These are phyloP conservation scores for Nakaseomyces nivariensis DNA, from an alignment of 1,139 yeast genomes.

Conservation along the genomic window DNA sequence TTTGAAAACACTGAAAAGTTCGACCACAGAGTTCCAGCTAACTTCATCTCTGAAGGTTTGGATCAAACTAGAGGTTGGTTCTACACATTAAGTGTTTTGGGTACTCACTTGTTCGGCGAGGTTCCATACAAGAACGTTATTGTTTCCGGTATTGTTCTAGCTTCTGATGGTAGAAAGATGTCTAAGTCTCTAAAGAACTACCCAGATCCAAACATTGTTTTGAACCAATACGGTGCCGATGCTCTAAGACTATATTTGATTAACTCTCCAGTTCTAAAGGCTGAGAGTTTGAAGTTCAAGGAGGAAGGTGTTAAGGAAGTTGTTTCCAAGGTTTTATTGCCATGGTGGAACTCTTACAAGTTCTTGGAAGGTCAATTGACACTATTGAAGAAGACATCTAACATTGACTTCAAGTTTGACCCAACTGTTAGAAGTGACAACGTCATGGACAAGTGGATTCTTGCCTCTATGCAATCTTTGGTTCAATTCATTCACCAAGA, in stretches of 20 bases:
- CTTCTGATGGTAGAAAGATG: conserved; percentile 98
- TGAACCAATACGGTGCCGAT: conserved; percentile 92
- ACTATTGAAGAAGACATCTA: conserved; percentile 65
- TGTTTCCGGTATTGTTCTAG: conserved; percentile 93
- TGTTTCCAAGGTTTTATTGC: conserved; percentile 86
- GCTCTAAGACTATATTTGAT: conserved; percentile 91
- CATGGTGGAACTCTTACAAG: conserved; percentile 97
- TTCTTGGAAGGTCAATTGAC: conserved; percentile 94
- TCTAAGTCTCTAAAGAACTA: conserved; percentile 95
- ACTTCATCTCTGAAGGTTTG: conserved; percentile 95
- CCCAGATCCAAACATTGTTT: conserved; percentile 82
- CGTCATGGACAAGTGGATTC: conserved; percentile 96
- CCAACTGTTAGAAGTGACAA: conserved; percentile 55
- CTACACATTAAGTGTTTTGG: conserved; percentile 89
- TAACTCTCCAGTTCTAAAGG: conserved; percentile 94
- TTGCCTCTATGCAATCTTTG: conserved; percentile 89
- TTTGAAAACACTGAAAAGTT: conserved; percentile 73
- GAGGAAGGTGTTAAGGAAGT: conserved; percentile 99
- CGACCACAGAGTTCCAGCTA: conserved; percentile 78
- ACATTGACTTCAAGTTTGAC: conserved; percentile 64
- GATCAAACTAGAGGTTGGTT: conserved; percentile 99
- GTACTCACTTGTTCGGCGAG: conserved; percentile 84
- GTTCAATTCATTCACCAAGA: conserved; percentile 77
- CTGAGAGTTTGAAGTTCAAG: conserved; percentile 91
- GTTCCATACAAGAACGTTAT: conserved; percentile 95